Conservation (phyloP, 352 stramenopile genomes). For the Globisporangium barbulae region DNA sequence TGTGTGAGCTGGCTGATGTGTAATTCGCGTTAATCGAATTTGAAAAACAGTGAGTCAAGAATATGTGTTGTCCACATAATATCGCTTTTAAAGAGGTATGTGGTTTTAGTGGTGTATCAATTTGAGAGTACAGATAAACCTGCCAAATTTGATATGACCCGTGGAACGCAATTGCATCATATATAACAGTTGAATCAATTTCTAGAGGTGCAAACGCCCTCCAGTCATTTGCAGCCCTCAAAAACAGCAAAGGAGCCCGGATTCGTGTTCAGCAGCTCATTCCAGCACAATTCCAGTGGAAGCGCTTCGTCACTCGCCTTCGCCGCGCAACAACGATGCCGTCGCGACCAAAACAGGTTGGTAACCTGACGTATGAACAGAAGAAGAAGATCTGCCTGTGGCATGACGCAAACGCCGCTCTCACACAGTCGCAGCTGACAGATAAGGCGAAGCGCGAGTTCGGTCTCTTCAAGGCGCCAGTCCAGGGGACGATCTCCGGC, state of each 20-base stretch:
- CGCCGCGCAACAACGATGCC: not conserved
- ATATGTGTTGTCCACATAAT: too few species aligned
- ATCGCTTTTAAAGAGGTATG: too few species aligned
- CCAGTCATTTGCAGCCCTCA: not conserved
- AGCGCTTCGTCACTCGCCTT: not conserved
- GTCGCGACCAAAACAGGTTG: not conserved
- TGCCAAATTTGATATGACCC: not conserved
- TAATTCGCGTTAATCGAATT: too few species aligned
- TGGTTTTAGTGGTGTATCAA: too few species aligned
- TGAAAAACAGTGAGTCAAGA: too few species aligned
- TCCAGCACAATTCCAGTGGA: not conserved
- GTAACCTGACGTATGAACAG: not conserved
- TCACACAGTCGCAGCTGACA: not conserved
- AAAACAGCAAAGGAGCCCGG: not conserved
- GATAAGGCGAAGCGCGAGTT: not conserved
- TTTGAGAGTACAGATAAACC: too few species aligned
- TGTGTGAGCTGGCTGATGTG: too few species aligned
- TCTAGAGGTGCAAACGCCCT: conserved; percentile 1
- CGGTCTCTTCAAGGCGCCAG: not conserved
- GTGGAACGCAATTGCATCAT: conserved; percentile 3
- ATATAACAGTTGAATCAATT: conserved; percentile 5
- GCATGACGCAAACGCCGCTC: not conserved
- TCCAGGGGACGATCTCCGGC: not conserved
- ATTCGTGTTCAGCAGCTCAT: not conserved
- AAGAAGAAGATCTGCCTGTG: not conserved